Conservation (phyloP, 2,329 filamentous ascomycete genomes). For the Aurifilum marmelostoma region DNA sequence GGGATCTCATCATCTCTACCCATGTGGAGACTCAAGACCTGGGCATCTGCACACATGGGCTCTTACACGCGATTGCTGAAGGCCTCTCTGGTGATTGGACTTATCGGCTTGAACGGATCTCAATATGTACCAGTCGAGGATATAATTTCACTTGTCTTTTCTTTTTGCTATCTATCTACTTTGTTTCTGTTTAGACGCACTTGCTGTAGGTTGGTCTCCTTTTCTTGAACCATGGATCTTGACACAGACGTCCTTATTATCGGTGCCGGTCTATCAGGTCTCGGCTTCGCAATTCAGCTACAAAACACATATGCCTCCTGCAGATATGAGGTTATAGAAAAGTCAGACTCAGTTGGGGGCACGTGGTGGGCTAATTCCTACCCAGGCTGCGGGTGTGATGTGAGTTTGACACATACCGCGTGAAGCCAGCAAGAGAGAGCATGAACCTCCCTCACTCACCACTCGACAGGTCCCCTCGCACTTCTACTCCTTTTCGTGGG, state of each 20-base stretch:
- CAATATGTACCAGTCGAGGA: too few relatives aligned
- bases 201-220: too few relatives aligned
- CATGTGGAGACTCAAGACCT: neutral
- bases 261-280: conserved; percentile 4
- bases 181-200: neutral
- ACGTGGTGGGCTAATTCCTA: conserved; percentile 31
- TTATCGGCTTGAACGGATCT: too few relatives aligned
- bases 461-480: conserved; percentile 24
- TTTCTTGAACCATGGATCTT: neutral
- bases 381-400: conserved; percentile 30
- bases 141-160: too few relatives aligned
- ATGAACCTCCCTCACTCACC: neutral
- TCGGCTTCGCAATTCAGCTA: conserved; percentile 3
- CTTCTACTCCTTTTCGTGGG: conserved; percentile 29
- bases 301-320: neutral
- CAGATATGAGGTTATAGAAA: conserved; percentile 5
- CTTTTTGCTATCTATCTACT: neutral
- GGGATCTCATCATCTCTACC: conserved; percentile 4
- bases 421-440: too few relatives aligned
- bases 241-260: conserved; percentile 7
- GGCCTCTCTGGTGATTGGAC: too few relatives aligned
- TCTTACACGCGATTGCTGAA: too few relatives aligned
- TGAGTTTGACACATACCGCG: too few relatives aligned
- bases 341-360: conserved; percentile 23
- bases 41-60: neutral